Conservation (phyloP, 2,329 filamentous ascomycete species). For the Fusarium sp. region DNA sequence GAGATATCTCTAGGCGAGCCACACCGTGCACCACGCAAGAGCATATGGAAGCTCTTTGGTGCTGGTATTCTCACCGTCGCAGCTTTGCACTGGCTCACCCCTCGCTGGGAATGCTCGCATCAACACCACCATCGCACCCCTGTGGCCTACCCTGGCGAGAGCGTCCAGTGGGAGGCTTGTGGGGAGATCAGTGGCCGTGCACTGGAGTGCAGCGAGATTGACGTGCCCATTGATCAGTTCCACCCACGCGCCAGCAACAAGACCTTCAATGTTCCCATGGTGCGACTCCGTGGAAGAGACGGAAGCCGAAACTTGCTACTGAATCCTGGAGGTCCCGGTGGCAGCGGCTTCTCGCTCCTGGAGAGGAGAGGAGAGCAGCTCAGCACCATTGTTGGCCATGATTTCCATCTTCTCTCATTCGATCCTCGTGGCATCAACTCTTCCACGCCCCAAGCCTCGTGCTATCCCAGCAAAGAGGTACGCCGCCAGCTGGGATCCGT, state of each 20-base stretch:
- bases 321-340: slow-evolving; percentile 60
- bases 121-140: slow-evolving; percentile 10
- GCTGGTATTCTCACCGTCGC: slow-evolving; percentile 10
- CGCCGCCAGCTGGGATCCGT: slow-evolving; percentile 43
- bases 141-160: slow-evolving; percentile 23
- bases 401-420: slow-evolving; percentile 57
- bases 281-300: slow-evolving; percentile 55
- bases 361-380: slow-evolving; percentile 49
- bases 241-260: slow-evolving; percentile 46
- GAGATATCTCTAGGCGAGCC: not conserved
- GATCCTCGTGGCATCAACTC: slow-evolving; percentile 57
- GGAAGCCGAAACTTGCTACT: slow-evolving; percentile 55
- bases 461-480: slow-evolving; percentile 51
- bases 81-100: slow-evolving; percentile 19
- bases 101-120: slow-evolving; percentile 13
- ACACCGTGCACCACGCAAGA: not conserved
- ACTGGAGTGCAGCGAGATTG: slow-evolving; percentile 55
- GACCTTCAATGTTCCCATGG: slow-evolving; percentile 55
- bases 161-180: slow-evolving; percentile 50
- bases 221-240: slow-evolving; percentile 60
- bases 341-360: slow-evolving; percentile 52
- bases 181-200: slow-evolving; percentile 49
- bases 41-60: slow-evolving; percentile 28
- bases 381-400: slow-evolving; percentile 51
- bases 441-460: slow-evolving; percentile 47